Conservation (phyloP, 768 basidiomycete genomes). For the Podaxis rugospora region DNA sequence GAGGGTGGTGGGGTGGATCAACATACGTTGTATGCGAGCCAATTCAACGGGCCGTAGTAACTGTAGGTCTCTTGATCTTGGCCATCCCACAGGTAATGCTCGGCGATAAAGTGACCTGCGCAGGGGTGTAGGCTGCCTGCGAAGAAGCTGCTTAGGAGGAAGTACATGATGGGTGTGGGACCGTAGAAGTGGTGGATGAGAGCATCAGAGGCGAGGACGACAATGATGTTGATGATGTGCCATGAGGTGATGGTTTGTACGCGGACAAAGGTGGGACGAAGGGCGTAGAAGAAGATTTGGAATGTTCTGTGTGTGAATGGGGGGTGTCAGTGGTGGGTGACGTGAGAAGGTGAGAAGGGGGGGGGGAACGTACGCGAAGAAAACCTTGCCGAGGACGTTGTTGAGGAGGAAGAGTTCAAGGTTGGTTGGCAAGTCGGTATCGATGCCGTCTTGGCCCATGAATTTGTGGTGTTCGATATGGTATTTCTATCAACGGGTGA, state of each 20-base stretch:
- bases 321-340: background rate
- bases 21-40: slow-evolving; percentile 84
- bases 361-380: slow-evolving; percentile 78
- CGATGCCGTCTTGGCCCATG: slow-evolving; percentile 92
- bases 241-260: slow-evolving; percentile 75
- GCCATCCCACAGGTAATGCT: slow-evolving; percentile 94
- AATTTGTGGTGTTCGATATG: slow-evolving; percentile 97
- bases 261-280: slow-evolving; percentile 91
- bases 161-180: slow-evolving; percentile 61
- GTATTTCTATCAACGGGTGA: slow-evolving; percentile 52
- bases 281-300: slow-evolving; percentile 96
- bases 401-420: slow-evolving; percentile 84
- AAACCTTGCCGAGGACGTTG: slow-evolving; percentile 96
- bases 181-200: slow-evolving; percentile 48
- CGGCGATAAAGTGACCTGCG: slow-evolving; percentile 97
- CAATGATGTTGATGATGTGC: slow-evolving; percentile 76
- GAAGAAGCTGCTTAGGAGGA: slow-evolving; percentile 89
- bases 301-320: slow-evolving; percentile 61
- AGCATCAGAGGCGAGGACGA: slow-evolving; percentile 71
- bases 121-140: slow-evolving; percentile 95
- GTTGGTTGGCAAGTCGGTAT: slow-evolving; percentile 89
- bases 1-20: too few species aligned
- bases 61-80: slow-evolving; percentile 94
- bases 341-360: slow-evolving; percentile 11
- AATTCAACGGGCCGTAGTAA: slow-evolving; percentile 91